Evolutionary conservation across 352 stramenopile species (phyloP), one percentile per base, ranked within the genome.

Genomic region (Globisporangium camurandrum): DNA sequence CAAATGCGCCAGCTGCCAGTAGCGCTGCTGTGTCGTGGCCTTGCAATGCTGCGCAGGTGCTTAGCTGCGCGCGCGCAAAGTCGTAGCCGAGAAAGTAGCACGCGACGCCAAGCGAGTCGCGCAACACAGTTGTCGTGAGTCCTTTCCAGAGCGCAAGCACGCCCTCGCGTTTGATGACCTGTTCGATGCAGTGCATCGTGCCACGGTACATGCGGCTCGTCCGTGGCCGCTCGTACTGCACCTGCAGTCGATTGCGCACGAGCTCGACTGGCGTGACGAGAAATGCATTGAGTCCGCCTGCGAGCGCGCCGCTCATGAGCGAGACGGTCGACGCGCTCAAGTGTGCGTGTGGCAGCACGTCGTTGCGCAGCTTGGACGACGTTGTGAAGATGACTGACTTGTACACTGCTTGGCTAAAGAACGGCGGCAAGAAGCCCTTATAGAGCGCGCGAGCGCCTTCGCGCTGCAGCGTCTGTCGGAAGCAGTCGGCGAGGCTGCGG

Each of bases 351-450:
- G 73, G 64, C 16, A 88, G 55, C 12, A 84, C 54, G 31, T 88
- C 74, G 26, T 62, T 69, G 47, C 74, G 74, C n/a, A 85, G 51
- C 46, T 54, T 67, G 26, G 74, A 67, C 4, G 77, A 88, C 2
- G 69, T 84, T 24, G 78, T 89, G 58, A 94, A 94, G 57, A 94
- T 94, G 46, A 94, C 78, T 31, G 83, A 81, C 59, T 94, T 94
- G 76, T 94, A 94, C 43, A 94, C 66, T 1, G 76, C 83, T 56
- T 94, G 83, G 44, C 78, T 88, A 58, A 88, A 88, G 60, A 94
- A 91, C 4, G 83, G 83, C n/a, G 78, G 76, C 43, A 89, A 64
- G 38, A 94, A 89, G 31, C 83, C 83, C 49, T 90, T 91, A 67
- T 92, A 94, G 39, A 94, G 61, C 40, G 71, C 83, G 22, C 56